These are phyloP conservation scores for Nasturtium officinale DNA, from an alignment of 345 rosid species.

Conservation along the genomic window DNA sequence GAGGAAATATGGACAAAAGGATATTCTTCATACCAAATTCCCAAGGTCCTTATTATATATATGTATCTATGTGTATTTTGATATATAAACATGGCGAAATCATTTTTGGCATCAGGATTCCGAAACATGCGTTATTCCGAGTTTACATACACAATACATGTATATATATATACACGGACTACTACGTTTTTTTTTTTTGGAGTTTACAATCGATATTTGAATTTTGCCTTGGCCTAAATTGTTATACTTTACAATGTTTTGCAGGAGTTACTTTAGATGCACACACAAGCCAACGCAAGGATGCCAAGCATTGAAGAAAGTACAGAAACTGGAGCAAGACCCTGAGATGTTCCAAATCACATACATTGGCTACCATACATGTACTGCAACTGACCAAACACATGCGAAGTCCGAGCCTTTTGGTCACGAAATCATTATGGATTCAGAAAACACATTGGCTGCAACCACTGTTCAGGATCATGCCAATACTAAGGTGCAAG, in stretches of 20 bases:
- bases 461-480: background rate
- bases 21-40: constrained; percentile 59
- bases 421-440: constrained; percentile 20
- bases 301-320: constrained; percentile 74
- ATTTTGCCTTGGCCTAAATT: constrained; percentile 24
- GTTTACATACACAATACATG: background rate
- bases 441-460: constrained; percentile 19
- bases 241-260: constrained; percentile 19
- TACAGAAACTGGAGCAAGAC: constrained; percentile 63
- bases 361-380: constrained; percentile 70
- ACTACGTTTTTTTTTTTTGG: background rate
- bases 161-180: background rate
- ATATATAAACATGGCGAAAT: background rate
- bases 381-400: constrained; percentile 42
- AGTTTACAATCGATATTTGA: background rate
- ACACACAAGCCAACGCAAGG: constrained; percentile 69
- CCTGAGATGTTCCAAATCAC: constrained; percentile 55
- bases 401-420: constrained; percentile 22
- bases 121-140: background rate
- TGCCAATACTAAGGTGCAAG: constrained; percentile 20
- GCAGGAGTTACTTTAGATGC: constrained; percentile 91
- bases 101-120: background rate
- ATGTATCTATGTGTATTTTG: background rate
- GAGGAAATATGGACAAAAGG: constrained; percentile 95
- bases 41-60: constrained; percentile 59